Conservation (phyloP, 2,329 filamentous ascomycete genomes). For the Alternaria triticimaculans region DNA sequence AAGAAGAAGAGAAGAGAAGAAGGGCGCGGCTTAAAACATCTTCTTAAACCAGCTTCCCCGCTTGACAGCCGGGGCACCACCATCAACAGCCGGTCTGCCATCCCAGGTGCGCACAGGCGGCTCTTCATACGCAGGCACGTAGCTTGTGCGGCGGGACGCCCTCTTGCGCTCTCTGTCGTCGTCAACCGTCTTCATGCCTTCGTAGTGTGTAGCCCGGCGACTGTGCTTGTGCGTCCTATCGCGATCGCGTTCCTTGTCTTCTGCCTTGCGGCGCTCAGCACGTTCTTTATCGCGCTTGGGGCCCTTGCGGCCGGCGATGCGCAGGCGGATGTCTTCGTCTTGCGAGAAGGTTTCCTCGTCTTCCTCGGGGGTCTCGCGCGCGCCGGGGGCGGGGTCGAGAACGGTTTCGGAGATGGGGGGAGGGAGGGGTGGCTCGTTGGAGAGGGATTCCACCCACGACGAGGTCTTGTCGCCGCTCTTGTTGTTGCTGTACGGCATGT, state of each 20-base stretch:
- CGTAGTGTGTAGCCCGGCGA: slow-evolving; percentile 35
- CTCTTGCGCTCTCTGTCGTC: slow-evolving; percentile 34
- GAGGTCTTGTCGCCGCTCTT: slow-evolving; percentile 57
- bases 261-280: slow-evolving; percentile 35
- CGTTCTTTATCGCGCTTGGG: slow-evolving; percentile 41
- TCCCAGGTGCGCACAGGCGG: slow-evolving; percentile 49
- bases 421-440: slow-evolving; percentile 55
- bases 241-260: slow-evolving; percentile 36
- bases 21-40: slow-evolving; percentile 37
- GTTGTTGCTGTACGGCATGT: slow-evolving; percentile 44
- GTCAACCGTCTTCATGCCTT: slow-evolving; percentile 26
- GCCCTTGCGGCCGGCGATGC: slow-evolving; percentile 41
- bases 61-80: slow-evolving; percentile 40
- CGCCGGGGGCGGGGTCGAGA: slow-evolving; percentile 48
- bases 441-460: slow-evolving; percentile 57
- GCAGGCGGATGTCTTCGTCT: slow-evolving; percentile 49
- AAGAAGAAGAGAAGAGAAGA: background rate
- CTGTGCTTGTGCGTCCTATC: slow-evolving; percentile 37
- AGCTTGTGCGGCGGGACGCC: slow-evolving; percentile 39
- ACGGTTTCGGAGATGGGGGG: slow-evolving; percentile 56
- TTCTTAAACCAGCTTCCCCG: slow-evolving; percentile 58
- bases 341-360: slow-evolving; percentile 46
- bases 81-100: slow-evolving; percentile 46
- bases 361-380: slow-evolving; percentile 29
- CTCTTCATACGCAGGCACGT: slow-evolving; percentile 41